phyloP scores from a whole-genome alignment of 306 rosid species.

The Malus sylvestris region DNA sequence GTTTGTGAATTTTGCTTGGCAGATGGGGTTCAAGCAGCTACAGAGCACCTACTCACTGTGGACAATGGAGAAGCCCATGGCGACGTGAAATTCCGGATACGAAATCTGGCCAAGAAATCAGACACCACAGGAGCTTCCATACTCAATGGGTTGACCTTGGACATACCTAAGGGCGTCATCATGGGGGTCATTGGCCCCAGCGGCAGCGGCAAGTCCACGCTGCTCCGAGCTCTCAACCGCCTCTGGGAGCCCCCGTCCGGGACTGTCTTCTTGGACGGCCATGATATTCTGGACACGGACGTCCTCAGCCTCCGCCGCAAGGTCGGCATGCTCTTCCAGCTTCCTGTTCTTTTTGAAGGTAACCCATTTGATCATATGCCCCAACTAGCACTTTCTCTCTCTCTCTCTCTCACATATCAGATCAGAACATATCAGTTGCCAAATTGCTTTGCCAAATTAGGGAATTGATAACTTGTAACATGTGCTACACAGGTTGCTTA shows the following conservation, averaged over 20 bases:
- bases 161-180: constrained; percentile 54
- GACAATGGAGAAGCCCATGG: constrained; percentile 3
- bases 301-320: constrained; percentile 81
- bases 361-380: not conserved
- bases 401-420: not conserved
- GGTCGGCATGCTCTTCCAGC: constrained; percentile 95
- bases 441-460: not conserved
- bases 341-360: constrained; percentile 89
- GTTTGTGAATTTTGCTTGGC: not conserved
- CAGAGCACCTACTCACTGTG: constrained; percentile 47
- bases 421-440: not conserved
- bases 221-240: constrained; percentile 70
- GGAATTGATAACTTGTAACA: not conserved
- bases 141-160: constrained; percentile 49
- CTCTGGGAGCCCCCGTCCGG: constrained; percentile 80
- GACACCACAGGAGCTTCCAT: constrained; percentile 29
- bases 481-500: not conserved
- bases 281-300: constrained; percentile 50
- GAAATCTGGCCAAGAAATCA: constrained; percentile 43
- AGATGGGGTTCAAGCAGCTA: constrained; percentile 17
- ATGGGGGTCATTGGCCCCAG: constrained; percentile 91
- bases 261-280: constrained; percentile 61
- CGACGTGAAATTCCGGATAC: constrained; percentile 39
- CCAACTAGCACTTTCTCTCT: not conserved
- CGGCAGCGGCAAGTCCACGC: constrained; percentile 88